Percentiles rank a stretch among this genome's conserved stretches.
Conservation (phyloP, 2,329 filamentous ascomycete species). For the Leptoxyphium fumago region DNA sequence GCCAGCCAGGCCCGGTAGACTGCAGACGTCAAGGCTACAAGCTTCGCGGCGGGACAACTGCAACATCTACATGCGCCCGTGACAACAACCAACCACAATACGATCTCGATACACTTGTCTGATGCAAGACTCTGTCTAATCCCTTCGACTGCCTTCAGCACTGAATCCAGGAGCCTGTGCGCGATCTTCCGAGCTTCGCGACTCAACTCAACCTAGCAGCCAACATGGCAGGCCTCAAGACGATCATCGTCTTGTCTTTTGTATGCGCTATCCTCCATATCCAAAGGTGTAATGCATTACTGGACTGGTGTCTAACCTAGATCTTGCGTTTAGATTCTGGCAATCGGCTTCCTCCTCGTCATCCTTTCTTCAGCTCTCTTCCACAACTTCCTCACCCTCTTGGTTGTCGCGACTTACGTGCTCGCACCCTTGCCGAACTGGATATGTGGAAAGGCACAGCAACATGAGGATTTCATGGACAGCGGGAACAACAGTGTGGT, state of each 20-base stretch:
- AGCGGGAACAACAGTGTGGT: conserved; percentile 69
- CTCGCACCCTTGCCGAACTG: conserved; percentile 91
- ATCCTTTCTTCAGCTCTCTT: conserved; percentile 95
- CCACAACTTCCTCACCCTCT: conserved; percentile 84
- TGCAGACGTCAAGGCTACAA: neutral
- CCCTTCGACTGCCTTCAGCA: conserved; percentile 1
- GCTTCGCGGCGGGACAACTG: neutral
- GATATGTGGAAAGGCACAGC: conserved; percentile 77
- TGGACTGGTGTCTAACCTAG: neutral
- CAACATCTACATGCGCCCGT: no score
- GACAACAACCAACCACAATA: no score
- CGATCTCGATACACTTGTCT: no score
- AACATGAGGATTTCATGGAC: conserved; percentile 92
- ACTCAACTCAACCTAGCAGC: neutral
- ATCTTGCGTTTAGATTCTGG: conserved; percentile 55
- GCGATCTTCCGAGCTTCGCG: neutral
- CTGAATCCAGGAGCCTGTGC: conserved; percentile 3
- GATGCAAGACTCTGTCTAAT: no score
- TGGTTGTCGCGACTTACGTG: conserved; percentile 92
- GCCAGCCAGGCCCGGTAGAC: neutral
- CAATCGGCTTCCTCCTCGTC: conserved; percentile 95
- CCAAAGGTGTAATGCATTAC: neutral
- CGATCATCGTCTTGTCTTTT: conserved; percentile 97
- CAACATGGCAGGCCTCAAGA: conserved; percentile 80
- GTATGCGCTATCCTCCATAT: conserved; percentile 35